phyloP scores from a whole-genome alignment of 495 filamentous ascomycete species.

The Podospora conica region DNA sequence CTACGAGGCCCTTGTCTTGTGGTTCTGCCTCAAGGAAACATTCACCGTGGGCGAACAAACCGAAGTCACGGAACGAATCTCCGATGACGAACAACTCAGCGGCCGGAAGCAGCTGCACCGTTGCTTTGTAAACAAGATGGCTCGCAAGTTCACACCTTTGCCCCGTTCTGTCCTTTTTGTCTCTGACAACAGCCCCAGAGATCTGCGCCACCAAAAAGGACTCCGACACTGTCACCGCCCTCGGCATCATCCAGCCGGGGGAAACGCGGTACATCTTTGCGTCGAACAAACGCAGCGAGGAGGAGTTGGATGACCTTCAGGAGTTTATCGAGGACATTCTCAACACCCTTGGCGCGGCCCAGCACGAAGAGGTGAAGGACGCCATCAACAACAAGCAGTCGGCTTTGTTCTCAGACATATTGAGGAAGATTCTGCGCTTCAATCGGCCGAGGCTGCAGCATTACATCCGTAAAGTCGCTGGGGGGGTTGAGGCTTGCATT shows the following conservation, averaged over 20 bases:
- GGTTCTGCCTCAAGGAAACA: slow-evolving; percentile 8
- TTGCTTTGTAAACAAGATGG: slow-evolving; percentile 26
- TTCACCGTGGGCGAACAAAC: not conserved
- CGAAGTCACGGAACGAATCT: slow-evolving; percentile 10
- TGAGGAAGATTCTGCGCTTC: slow-evolving; percentile 2
- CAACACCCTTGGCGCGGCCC: not conserved
- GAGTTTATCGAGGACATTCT: slow-evolving; percentile 8
- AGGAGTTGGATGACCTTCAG: not conserved
- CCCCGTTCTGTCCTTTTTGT: not conserved
- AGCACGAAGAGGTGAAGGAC: not conserved
- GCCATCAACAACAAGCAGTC: not conserved
- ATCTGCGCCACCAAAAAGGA: slow-evolving; percentile 19
- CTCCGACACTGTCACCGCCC: slow-evolving; percentile 20
- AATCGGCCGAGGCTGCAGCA: slow-evolving; percentile 9
- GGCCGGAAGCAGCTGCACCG: slow-evolving; percentile 5
- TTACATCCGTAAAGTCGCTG: not conserved
- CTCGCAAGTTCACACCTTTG: not conserved
- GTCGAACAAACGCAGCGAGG: slow-evolving; percentile 14
- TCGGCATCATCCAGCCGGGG: slow-evolving; percentile 15
- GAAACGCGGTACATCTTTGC: slow-evolving; percentile 23
- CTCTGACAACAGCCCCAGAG: not conserved
- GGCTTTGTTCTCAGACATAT: not conserved
- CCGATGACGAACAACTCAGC: slow-evolving; percentile 7
- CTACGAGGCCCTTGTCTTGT: slow-evolving; percentile 19
- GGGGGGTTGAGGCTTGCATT: slow-evolving; percentile 12